Conservation (phyloP, 2,329 filamentous ascomycete genomes). For the Trichoderma lentiforme region DNA sequence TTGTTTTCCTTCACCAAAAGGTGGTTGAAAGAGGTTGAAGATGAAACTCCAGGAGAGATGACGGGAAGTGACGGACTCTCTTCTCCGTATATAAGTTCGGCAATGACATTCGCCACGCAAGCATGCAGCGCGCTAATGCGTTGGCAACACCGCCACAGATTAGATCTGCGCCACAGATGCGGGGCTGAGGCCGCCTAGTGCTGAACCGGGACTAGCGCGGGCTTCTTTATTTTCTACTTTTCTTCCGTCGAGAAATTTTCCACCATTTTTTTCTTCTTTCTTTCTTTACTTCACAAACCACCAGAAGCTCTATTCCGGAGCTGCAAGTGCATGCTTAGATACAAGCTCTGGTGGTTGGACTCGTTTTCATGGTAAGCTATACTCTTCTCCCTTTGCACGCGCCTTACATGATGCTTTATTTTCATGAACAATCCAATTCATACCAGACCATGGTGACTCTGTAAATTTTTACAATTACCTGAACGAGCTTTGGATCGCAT, state of each 20-base stretch:
- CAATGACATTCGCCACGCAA: slow-evolving; percentile 28
- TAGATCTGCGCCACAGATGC: slow-evolving; percentile 24
- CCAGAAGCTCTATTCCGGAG: slow-evolving; percentile 1
- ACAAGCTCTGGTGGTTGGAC: slow-evolving; percentile 12
- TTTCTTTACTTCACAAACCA: slow-evolving; percentile 21
- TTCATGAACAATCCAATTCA: slow-evolving; percentile 62
- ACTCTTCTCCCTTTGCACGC: slow-evolving; percentile 13
- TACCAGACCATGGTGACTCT: slow-evolving; percentile 56
- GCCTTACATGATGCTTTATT: slow-evolving; percentile 33
- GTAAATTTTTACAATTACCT: slow-evolving; percentile 51
- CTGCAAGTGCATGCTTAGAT: slow-evolving; percentile 23
- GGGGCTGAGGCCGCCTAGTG: slow-evolving; percentile 22
- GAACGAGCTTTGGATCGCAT: slow-evolving; percentile 41
- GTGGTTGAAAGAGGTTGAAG: slow-evolving; percentile 21
- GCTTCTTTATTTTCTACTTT: slow-evolving; percentile 26
- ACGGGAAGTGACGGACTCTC: neutral
- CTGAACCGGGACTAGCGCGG: slow-evolving; percentile 25
- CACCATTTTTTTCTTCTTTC: slow-evolving; percentile 18
- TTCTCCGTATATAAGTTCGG: slow-evolving; percentile 3
- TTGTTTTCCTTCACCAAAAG: slow-evolving; percentile 20
- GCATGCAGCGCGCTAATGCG: slow-evolving; percentile 23
- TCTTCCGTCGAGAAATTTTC: slow-evolving; percentile 24
- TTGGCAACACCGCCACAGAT: slow-evolving; percentile 37
- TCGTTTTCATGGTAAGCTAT: slow-evolving; percentile 17
- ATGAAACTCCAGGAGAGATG: slow-evolving; percentile 10